Evolutionary conservation across 2,329 filamentous ascomycete genomes (phyloP).

Genomic region (Trichophyton verrucosum): DNA sequence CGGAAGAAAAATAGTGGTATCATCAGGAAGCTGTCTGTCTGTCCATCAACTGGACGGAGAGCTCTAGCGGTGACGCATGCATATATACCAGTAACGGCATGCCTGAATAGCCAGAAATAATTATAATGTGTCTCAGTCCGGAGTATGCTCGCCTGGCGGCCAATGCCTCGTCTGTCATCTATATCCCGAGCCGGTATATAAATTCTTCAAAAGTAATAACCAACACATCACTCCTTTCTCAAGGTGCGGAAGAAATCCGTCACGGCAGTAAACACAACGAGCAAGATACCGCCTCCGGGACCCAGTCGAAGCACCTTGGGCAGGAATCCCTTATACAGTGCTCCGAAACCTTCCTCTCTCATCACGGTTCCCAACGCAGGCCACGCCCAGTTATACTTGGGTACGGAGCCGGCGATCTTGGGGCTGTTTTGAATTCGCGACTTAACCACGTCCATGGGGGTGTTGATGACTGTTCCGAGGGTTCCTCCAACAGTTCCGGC

Average conservation of each 20-base stretch:
- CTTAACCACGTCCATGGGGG: conserved; percentile 95
- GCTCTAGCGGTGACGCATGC: not conserved
- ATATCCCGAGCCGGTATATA: not conserved
- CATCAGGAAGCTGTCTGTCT: not conserved
- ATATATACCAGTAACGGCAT: not conserved
- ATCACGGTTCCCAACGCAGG: conserved; percentile 73
- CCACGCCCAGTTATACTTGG: conserved; percentile 99
- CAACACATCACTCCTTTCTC: conserved; percentile 10
- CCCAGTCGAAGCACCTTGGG: conserved; percentile 79
- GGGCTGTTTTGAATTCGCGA: conserved; percentile 91
- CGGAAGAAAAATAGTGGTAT: not conserved
- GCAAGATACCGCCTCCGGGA: conserved; percentile 52
- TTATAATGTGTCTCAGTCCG: not conserved
- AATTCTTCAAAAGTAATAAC: not conserved
- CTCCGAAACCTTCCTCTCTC: conserved; percentile 82
- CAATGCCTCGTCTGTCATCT: not conserved
- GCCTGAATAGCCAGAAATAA: not conserved
- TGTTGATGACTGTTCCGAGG: conserved; percentile 82
- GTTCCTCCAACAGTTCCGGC: conserved; percentile 84
- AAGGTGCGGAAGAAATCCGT: conserved; percentile 76
- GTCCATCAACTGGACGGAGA: not conserved
- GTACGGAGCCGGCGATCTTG: conserved; percentile 63
- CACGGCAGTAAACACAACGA: conserved; percentile 39
- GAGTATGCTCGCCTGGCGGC: not conserved
- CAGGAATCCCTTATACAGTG: conserved; percentile 94